Evolutionary conservation across 192 early-diverging fungal genomes (phyloP), one percentile per base, ranked within the genome.

Genomic region (Coemansia sp.): DNA sequence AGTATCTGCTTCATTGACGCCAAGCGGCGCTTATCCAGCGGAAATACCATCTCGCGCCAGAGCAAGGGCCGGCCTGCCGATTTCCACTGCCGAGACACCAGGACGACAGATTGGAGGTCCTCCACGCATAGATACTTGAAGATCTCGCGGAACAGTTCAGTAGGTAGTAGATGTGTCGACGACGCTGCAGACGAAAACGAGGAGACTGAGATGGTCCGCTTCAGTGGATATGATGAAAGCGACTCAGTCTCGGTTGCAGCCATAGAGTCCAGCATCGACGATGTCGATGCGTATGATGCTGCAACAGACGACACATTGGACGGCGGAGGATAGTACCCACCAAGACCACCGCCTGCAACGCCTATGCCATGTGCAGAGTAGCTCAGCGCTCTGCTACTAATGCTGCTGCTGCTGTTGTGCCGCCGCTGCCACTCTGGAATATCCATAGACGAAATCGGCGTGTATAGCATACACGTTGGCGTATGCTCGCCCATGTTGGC

Each of bases 11-110:
- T 76, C 75, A 82, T 73, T 44, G 67, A 56, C 12, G 80, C 67
- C 58, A 82, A 57, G 32, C 73, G 63, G 18, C 80, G 74, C 71
- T 82, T 82, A 31, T 82, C 80, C 3, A 82, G 73, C 38, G 80
- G 80, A 30, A 82, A 76, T 0, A 60, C 59, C 80, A 82, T 73
- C 48, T 69, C 69, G 65, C 75, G 70, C 80, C 80, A 82, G 18
- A 82, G 70, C 27, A 82, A 57, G 50, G 74, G 71, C 38, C 71
- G 73, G 16, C 62, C 80, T 21, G 75, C 75, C 10, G 80, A 73
- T 50, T 68, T 64, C 75, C 74, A 77, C 64, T 82, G 74, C 31
- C 71, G 62, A 31, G 70, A 77, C 56, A 82, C 71, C 61, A 62
- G 67, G 4, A 74, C 80, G 3, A 66, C 74, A 5, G 60, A 38